These are phyloP conservation scores for Dictyophora rubrovolvata DNA, from an alignment of 768 basidiomycete genomes.

Conservation along the genomic window DNA sequence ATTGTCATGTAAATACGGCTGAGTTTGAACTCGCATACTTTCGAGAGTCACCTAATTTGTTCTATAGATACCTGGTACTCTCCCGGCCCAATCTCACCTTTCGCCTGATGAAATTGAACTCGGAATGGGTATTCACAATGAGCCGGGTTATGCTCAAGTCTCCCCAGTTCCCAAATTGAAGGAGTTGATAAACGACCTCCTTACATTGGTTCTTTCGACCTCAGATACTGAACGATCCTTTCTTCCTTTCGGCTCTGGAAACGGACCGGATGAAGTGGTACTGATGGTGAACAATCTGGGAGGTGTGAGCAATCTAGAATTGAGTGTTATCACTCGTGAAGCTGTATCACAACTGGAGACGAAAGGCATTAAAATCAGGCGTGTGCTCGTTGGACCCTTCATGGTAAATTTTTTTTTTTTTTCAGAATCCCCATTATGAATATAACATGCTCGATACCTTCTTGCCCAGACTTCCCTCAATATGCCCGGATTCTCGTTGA, in stretches of 20 bases:
- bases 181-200: slow-evolving; percentile 57
- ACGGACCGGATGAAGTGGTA: slow-evolving; percentile 56
- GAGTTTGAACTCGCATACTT: too few relatives aligned
- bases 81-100: slow-evolving; percentile 43
- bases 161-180: slow-evolving; percentile 64
- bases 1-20: slow-evolving; percentile 56
- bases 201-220: slow-evolving; percentile 62
- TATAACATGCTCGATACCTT: not conserved
- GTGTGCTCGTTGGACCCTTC: slow-evolving; percentile 70
- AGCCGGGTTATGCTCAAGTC: slow-evolving; percentile 59
- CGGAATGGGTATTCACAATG: slow-evolving; percentile 89
- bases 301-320: slow-evolving; percentile 73
- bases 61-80: slow-evolving; percentile 67
- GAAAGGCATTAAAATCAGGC: slow-evolving; percentile 44
- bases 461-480: slow-evolving; percentile 66
- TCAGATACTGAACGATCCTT: slow-evolving; percentile 70
- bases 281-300: slow-evolving; percentile 85
- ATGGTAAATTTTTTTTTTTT: slow-evolving; percentile 46
- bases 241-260: slow-evolving; percentile 52
- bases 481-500: slow-evolving; percentile 88
- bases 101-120: slow-evolving; percentile 66
- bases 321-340: slow-evolving; percentile 59
- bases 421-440: not conserved
- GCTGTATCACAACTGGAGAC: slow-evolving; percentile 43
- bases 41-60: not conserved